These are phyloP conservation scores for Irpex sp. DNA, from an alignment of 1,284 basidiomycete genomes.

Conservation along the genomic window DNA sequence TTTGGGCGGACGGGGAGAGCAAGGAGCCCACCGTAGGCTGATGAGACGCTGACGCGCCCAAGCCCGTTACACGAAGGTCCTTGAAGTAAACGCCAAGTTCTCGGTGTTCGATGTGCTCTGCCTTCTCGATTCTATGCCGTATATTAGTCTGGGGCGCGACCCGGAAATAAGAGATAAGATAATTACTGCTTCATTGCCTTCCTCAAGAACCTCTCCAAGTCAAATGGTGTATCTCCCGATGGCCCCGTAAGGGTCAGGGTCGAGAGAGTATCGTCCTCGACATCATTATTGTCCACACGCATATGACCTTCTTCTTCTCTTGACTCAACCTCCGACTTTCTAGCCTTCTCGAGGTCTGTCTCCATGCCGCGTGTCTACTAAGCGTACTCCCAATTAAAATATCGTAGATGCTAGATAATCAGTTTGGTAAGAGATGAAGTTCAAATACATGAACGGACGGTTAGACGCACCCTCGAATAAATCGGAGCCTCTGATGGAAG, in stretches of 20 bases:
- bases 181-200: neutral
- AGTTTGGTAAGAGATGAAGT: too few relatives aligned
- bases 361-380: neutral
- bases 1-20: slow-evolving; percentile 32
- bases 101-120: slow-evolving; percentile 35
- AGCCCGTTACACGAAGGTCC: slow-evolving; percentile 45
- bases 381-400: neutral
- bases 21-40: slow-evolving; percentile 39
- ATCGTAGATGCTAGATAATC: neutral
- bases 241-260: neutral
- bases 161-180: neutral
- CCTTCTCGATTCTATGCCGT: slow-evolving; percentile 37
- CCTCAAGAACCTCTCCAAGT: neutral
- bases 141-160: neutral
- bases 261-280: neutral
- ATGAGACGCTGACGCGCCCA: slow-evolving; percentile 38
- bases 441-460: too few relatives aligned
- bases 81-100: slow-evolving; percentile 49
- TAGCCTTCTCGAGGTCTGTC: neutral
- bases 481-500: neutral
- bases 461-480: neutral
- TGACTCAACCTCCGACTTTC: neutral
- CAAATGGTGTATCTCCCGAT: neutral
- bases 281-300: neutral
- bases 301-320: neutral